A percentile compares a stretch with the other conserved stretches of the same genome.
phyloP scores from a whole-genome alignment of 108 stramenopile genomes.

The Cyclotella sp. region DNA sequence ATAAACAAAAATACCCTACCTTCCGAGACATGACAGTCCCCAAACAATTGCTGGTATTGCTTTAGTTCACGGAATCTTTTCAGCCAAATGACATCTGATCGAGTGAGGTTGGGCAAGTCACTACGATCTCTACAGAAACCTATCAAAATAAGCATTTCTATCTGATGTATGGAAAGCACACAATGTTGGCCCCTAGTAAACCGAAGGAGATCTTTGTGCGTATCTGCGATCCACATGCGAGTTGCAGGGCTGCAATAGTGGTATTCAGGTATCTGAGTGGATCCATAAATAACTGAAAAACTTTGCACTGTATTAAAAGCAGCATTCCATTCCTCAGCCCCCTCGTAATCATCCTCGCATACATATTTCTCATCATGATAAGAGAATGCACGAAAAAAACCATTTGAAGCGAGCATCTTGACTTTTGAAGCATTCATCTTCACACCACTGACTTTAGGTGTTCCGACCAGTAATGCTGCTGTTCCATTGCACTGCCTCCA shows the following conservation, averaged over 20 bases:
- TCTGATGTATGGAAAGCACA: constrained; percentile 43
- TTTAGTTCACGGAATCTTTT: constrained; percentile 41
- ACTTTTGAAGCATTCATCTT: constrained; percentile 43
- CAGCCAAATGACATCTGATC: constrained; percentile 44
- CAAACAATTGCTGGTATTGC: constrained; percentile 42
- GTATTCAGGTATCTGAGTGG: constrained; percentile 38
- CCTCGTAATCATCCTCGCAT: constrained; percentile 39
- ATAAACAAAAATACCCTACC: neutral
- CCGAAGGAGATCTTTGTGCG: constrained; percentile 21
- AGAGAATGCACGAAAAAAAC: constrained; percentile 42
- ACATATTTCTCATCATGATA: constrained; percentile 41
- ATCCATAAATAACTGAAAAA: constrained; percentile 39
- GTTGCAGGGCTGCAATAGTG: constrained; percentile 21
- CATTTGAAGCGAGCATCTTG: constrained; percentile 24
- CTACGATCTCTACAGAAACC: constrained; percentile 48
- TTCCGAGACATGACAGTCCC: constrained; percentile 41
- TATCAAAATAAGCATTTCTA: constrained; percentile 46
- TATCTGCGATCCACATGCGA: constrained; percentile 31
- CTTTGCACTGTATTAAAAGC: constrained; percentile 28
- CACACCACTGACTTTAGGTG: constrained; percentile 32
- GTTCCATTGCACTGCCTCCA: constrained; percentile 40
- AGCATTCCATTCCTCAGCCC: constrained; percentile 31
- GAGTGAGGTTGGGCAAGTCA: constrained; percentile 38
- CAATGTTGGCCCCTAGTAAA: constrained; percentile 38
- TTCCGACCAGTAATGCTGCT: constrained; percentile 38